Conservation (phyloP, 73 alveolate genomes). For the Diophrys sp. region DNA sequence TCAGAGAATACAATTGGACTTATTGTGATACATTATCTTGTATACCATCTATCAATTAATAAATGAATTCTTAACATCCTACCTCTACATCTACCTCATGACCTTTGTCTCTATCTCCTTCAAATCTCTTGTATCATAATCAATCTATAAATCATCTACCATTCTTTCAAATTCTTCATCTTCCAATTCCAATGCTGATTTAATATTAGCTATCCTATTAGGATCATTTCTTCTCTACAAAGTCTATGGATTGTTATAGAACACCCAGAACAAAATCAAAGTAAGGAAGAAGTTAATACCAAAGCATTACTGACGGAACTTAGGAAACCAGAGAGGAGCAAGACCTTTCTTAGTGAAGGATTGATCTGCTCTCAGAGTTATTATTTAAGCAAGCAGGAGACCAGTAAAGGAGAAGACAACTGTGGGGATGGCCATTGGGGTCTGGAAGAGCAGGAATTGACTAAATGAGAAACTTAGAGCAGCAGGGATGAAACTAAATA, state of each 20-base stretch:
- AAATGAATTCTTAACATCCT: too few relatives aligned
- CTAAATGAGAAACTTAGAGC: slow-evolving; percentile 10
- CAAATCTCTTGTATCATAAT: slow-evolving; percentile 34
- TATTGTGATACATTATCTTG: too few relatives aligned
- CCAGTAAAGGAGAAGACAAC: slow-evolving; percentile 24
- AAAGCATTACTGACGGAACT: slow-evolving; percentile 15
- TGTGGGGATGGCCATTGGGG: slow-evolving; percentile 7
- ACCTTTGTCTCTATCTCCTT: slow-evolving; percentile 14
- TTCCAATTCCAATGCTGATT: slow-evolving; percentile 40
- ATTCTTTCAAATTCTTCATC: slow-evolving; percentile 23
- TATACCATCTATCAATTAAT: too few relatives aligned
- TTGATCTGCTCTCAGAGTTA: slow-evolving; percentile 29
- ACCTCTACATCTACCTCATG: too few relatives aligned
- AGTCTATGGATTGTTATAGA: slow-evolving; percentile 10
- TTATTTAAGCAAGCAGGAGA: slow-evolving; percentile 16
- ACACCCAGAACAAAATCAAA: slow-evolving; percentile 3
- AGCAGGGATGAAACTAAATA: slow-evolving; percentile 41
- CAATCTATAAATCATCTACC: slow-evolving; percentile 29
- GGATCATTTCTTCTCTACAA: slow-evolving; percentile 23
- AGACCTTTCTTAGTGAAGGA: slow-evolving; percentile 12
- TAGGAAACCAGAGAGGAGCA: slow-evolving; percentile 40
- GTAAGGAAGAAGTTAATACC: slow-evolving; percentile 15
- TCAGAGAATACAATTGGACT: too few relatives aligned
- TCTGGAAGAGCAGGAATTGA: slow-evolving; percentile 4
- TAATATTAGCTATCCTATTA: slow-evolving; percentile 18